phyloP scores from a whole-genome alignment of 768 basidiomycete species.

The Kwoniella heveanensis region DNA sequence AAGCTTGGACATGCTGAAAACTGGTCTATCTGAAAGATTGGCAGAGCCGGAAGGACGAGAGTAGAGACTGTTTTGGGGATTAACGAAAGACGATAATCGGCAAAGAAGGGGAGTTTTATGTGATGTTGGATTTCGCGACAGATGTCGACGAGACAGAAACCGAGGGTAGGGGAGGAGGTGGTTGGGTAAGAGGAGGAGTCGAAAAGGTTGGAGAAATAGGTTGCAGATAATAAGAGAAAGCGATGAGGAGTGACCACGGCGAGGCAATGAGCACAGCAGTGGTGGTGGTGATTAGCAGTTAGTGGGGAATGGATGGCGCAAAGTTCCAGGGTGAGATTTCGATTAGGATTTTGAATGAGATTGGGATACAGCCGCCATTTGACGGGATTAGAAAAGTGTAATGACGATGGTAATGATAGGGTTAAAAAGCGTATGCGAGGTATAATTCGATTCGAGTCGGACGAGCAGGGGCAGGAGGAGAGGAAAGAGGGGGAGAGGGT shows the following conservation, averaged over 20 bases:
- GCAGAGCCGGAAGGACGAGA: conserved; percentile 1
- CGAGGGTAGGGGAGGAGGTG: background rate
- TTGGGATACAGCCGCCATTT: conserved; percentile 5
- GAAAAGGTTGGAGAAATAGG: conserved; percentile 1
- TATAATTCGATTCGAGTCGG: background rate
- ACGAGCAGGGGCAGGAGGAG: background rate
- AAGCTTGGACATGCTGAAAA: conserved; percentile 46
- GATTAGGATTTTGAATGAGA: conserved; percentile 4
- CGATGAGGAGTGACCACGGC: conserved; percentile 2
- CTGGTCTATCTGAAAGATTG: conserved; percentile 16
- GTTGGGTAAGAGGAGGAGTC: background rate
- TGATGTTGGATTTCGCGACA: background rate
- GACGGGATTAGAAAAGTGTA: conserved; percentile 1
- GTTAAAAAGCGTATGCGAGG: background rate
- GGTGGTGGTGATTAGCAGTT: background rate
- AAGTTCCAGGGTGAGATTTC: conserved; percentile 23
- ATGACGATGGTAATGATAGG: conserved; percentile 1
- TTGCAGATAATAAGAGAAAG: conserved; percentile 6
- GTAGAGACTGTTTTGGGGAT: conserved; percentile 13
- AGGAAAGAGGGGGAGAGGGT: background rate
- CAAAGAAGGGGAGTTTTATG: background rate
- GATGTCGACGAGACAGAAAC: background rate
- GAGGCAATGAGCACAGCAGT: background rate
- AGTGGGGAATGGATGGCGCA: conserved; percentile 16
- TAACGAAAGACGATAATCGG: background rate